Evolutionary conservation across 2,329 filamentous ascomycete species (phyloP).

Genomic region (Fusarium stilboides): DNA sequence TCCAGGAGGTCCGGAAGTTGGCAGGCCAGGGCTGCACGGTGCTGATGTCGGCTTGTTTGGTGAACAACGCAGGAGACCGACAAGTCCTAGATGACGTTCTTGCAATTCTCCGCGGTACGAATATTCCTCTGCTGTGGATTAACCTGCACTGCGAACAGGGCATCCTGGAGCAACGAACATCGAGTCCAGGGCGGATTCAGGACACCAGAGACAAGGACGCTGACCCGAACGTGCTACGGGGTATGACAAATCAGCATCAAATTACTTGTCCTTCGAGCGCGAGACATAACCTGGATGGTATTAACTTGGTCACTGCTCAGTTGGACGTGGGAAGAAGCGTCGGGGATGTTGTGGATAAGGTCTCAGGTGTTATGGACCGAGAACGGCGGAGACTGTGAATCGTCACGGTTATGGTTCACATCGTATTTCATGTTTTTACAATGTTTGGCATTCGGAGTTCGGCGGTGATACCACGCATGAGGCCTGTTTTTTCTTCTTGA

Average conservation of each 20-base stretch:
- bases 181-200: background rate
- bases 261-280: constrained; percentile 5
- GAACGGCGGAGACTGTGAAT: background rate
- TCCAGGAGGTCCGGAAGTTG: constrained; percentile 23
- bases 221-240: background rate
- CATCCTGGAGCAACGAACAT: constrained; percentile 7
- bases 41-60: constrained; percentile 25
- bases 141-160: constrained; percentile 12
- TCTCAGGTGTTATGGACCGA: constrained; percentile 8
- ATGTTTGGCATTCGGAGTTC: background rate
- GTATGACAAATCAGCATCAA: background rate
- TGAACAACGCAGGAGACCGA: background rate
- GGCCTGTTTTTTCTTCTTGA: background rate
- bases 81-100: constrained; percentile 20
- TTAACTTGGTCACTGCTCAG: constrained; percentile 7
- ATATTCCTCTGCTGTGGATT: constrained; percentile 25
- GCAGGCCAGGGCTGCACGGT: constrained; percentile 13
- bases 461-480: background rate
- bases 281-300: background rate
- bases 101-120: constrained; percentile 1
- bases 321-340: constrained; percentile 2
- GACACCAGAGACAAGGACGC: background rate
- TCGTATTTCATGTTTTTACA: background rate
- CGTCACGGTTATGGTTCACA: background rate
- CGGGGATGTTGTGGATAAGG: constrained; percentile 2